These are phyloP conservation scores for Geranium rotundifolium DNA, from an alignment of 345 rosid species.

Conservation along the genomic window DNA sequence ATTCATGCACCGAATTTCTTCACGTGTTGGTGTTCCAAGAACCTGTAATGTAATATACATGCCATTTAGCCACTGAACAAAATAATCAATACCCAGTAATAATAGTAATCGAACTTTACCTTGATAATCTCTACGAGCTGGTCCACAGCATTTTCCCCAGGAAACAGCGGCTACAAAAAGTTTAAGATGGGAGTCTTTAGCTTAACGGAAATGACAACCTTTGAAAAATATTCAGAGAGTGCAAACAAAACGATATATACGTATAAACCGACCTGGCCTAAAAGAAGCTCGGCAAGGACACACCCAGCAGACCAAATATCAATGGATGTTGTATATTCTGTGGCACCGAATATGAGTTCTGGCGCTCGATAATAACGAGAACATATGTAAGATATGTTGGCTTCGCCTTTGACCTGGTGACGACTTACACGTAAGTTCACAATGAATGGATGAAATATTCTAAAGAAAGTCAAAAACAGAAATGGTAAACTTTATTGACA, in stretches of 20 bases:
- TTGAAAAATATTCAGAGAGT: constrained; percentile 23
- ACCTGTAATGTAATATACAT: constrained; percentile 29
- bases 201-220: neutral
- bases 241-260: constrained; percentile 1
- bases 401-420: constrained; percentile 61
- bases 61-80: constrained; percentile 8
- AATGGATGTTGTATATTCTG: too few relatives aligned
- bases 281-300: too few relatives aligned
- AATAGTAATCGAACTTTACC: constrained; percentile 26
- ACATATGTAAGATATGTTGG: constrained; percentile 54
- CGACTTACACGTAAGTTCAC: neutral
- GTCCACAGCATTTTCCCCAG: constrained; percentile 93
- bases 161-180: constrained; percentile 58
- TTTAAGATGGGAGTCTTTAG: neutral
- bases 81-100: neutral
- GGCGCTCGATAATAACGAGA: constrained; percentile 68
- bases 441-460: too few relatives aligned
- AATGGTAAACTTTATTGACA: too few relatives aligned
- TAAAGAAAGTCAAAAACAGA: too few relatives aligned
- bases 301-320: too few relatives aligned
- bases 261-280: constrained; percentile 5
- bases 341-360: constrained; percentile 53
- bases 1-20: constrained; percentile 92
- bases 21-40: constrained; percentile 89
- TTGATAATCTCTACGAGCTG: constrained; percentile 95